Conservation (phyloP, 2,329 filamentous ascomycete species). For the Biscogniauxia sp. region DNA sequence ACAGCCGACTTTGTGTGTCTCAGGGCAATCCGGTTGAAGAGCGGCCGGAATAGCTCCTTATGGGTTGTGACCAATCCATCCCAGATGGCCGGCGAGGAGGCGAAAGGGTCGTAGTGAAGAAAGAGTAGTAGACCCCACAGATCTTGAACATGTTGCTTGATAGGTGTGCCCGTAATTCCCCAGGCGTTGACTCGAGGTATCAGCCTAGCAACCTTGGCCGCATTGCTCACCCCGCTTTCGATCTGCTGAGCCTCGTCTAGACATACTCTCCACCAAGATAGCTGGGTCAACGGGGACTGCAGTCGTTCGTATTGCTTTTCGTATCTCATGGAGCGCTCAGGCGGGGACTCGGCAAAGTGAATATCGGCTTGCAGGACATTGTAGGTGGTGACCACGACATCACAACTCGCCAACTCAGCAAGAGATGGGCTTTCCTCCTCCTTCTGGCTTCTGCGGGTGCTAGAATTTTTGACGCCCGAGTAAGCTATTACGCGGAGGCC, state of each 20-base stretch:
- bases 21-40: constrained; percentile 72
- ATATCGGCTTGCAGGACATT: constrained; percentile 75
- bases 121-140: constrained; percentile 80
- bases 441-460: constrained; percentile 13
- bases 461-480: constrained; percentile 43
- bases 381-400: constrained; percentile 65
- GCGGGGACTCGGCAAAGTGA: constrained; percentile 69
- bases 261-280: constrained; percentile 85
- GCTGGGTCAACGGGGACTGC: constrained; percentile 73
- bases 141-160: constrained; percentile 75
- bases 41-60: constrained; percentile 60
- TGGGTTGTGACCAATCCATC: constrained; percentile 60
- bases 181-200: constrained; percentile 86
- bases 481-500: constrained; percentile 56
- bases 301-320: constrained; percentile 63
- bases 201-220: constrained; percentile 73
- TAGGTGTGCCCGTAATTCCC: constrained; percentile 88
- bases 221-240: constrained; percentile 80
- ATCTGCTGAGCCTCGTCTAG: constrained; percentile 88
- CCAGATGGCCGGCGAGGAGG: constrained; percentile 64
- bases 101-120: constrained; percentile 74
- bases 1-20: constrained; percentile 84
- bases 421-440: constrained; percentile 41
- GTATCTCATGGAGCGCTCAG: constrained; percentile 65
- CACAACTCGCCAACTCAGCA: constrained; percentile 46